Base-by-base conservation (phyloP, 306 rosid species). In the Glycine tomentella region DNA sequence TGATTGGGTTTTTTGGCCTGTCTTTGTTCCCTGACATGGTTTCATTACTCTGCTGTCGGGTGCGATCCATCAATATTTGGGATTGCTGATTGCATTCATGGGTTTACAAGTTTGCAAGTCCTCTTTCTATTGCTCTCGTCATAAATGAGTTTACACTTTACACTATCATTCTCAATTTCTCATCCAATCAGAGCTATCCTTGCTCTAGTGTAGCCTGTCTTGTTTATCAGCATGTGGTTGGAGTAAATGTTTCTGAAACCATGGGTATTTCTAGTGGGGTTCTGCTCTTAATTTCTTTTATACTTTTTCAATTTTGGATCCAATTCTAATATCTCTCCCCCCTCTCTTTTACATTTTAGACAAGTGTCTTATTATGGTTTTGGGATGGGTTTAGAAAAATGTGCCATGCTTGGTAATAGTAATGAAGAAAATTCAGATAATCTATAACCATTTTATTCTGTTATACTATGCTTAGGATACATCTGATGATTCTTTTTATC, bases 101-200 rank as follows among this genome's bases (percentile, higher is more conserved):
- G 57, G 31, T 25, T 25, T 25, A 17, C 50, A 8, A 25, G 15
- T 75, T 57, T 69, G 11, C 72, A 3, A 12, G 56, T 75, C 55
- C 3, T 76, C 46, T 50, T 82, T 72, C 9, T 38, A n/a, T 15
- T 61, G 69, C 49, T 52, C 5, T 77, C 56, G 12, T 8, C 46
- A 34, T 46, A 58, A 75, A 57, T 25, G 2, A 25, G 31, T 25
- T 25, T 25, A 25, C 31, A 25, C 31, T 25, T 25, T 25, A 25
- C 31, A 25, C 31, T 25, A 25, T 25, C 2, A 25, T 57, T 34
- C 38, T 34, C 38, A 34, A 34, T 34, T 82, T 56, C 74, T 49
- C 49, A 49, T 75, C 8, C 65, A 7, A 38, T 16, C 48, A n/a
- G 3, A 38, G 5, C 6, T 4, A 25, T 38, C 45, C 55, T 16